Evolutionary conservation across 2,329 filamentous ascomycete species (phyloP).

Genomic region (Teratosphaeria destructans): DNA sequence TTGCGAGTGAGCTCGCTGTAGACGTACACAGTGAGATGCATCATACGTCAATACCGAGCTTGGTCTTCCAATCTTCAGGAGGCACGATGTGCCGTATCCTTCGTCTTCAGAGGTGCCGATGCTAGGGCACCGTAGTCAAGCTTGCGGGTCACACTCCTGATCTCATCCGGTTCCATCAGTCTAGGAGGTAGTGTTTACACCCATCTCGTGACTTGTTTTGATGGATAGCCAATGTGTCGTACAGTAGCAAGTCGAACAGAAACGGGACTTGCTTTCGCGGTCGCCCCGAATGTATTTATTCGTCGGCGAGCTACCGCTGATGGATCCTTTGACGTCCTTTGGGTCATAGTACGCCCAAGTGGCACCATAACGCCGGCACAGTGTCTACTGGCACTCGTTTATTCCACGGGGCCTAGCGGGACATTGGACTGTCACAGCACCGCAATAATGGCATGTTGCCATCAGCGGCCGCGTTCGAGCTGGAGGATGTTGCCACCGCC

Average conservation of each 20-base stretch:
- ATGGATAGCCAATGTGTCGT: conserved; percentile 2
- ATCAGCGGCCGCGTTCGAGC: background rate
- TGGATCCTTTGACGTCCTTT: conserved; percentile 3
- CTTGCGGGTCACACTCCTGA: background rate
- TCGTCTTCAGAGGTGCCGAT: background rate
- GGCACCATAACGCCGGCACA: conserved; percentile 20
- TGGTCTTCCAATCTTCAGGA: background rate
- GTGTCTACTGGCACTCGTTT: conserved; percentile 20
- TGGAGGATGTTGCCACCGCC: background rate
- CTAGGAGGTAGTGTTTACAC: background rate
- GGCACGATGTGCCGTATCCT: background rate
- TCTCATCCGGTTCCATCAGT: conserved; percentile 1
- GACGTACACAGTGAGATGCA: no score
- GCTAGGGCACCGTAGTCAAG: background rate
- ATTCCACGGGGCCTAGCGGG: conserved; percentile 9
- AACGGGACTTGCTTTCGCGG: conserved; percentile 3
- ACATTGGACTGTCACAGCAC: conserved; percentile 15
- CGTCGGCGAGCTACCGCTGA: background rate
- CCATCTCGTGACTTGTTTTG: background rate
- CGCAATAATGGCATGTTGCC: conserved; percentile 15
- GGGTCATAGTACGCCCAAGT: conserved; percentile 19
- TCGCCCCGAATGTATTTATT: conserved; percentile 7
- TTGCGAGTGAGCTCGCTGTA: no score
- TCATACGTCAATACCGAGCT: background rate
- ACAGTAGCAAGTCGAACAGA: conserved; percentile 7